These are phyloP conservation scores for Candida sp. DNA, from an alignment of 1,139 yeast genomes.

Conservation along the genomic window DNA sequence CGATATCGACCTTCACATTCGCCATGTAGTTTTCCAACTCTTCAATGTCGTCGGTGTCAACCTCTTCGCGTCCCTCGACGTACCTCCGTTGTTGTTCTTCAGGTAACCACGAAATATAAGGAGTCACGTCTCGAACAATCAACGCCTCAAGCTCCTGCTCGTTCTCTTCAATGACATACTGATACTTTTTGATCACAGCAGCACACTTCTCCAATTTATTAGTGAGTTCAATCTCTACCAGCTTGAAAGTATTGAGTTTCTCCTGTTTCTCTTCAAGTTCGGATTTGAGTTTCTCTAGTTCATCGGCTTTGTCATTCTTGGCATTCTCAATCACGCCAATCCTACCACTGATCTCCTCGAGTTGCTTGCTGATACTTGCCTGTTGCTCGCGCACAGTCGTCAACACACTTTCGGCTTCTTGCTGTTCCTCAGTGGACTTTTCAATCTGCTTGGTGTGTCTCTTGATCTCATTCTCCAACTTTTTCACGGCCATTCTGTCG, in stretches of 20 bases:
- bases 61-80: constrained; percentile 45
- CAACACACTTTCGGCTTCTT: constrained; percentile 31
- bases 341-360: constrained; percentile 34
- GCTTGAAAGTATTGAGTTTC: constrained; percentile 63
- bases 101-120: constrained; percentile 54
- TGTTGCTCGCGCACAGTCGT: constrained; percentile 29
- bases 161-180: constrained; percentile 39
- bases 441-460: constrained; percentile 54
- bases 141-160: constrained; percentile 42
- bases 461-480: constrained; percentile 68
- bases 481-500: constrained; percentile 63
- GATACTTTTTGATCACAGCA: constrained; percentile 43
- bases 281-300: constrained; percentile 41
- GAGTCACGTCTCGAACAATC: constrained; percentile 55
- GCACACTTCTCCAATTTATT: constrained; percentile 67
- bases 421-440: constrained; percentile 42
- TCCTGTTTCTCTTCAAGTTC: constrained; percentile 55
- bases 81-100: constrained; percentile 39
- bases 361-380: constrained; percentile 37
- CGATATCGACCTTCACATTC: constrained; percentile 69
- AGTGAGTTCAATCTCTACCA: constrained; percentile 71
- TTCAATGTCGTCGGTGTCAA: constrained; percentile 55
- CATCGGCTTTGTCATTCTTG: constrained; percentile 37
- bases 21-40: constrained; percentile 61
- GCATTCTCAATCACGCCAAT: constrained; percentile 26